Conservation (phyloP, 78 protist species). For the Emiliania huxleyi region DNA sequence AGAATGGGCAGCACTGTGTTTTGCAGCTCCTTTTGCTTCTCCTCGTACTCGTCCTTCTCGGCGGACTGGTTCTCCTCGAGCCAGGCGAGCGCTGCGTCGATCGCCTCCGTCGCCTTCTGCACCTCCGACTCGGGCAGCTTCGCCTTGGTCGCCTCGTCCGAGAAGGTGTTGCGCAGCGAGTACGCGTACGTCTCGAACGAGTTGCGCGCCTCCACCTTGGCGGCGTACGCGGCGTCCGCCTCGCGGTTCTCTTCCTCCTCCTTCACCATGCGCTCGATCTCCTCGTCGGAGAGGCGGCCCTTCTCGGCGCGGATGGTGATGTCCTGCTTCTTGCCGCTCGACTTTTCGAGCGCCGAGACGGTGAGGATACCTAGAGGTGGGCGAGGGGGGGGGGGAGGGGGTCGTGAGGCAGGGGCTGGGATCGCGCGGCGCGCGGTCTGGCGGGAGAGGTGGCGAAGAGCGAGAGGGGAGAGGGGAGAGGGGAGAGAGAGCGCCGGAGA, state of each 20-base stretch:
- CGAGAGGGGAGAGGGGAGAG: too few relatives aligned
- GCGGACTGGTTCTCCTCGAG: conserved; percentile 82
- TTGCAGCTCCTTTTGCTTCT: conserved; percentile 85
- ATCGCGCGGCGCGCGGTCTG: too few relatives aligned
- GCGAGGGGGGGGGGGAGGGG: too few relatives aligned
- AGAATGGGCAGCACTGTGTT: conserved; percentile 89
- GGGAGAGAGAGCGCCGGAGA: too few relatives aligned
- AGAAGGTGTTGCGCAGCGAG: conserved; percentile 51
- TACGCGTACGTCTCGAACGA: conserved; percentile 79
- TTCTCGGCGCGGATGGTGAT: conserved; percentile 93
- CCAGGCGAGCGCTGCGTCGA: conserved; percentile 84
- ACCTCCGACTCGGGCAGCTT: conserved; percentile 33
- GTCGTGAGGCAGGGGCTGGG: too few relatives aligned
- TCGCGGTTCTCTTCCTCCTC: conserved; percentile 82
- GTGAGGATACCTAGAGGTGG: conserved; percentile 91
- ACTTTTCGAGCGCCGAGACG: conserved; percentile 92
- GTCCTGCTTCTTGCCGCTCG: conserved; percentile 75
- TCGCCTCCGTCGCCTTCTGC: not conserved
- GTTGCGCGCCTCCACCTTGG: conserved; percentile 88
- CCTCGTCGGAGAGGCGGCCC: conserved; percentile 87
- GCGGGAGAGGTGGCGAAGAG: too few relatives aligned
- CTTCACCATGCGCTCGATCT: conserved; percentile 93
- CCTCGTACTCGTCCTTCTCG: conserved; percentile 90
- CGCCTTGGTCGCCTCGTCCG: conserved; percentile 68
- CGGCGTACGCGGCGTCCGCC: conserved; percentile 90